Conservation (phyloP, 1,139 yeast species). For the Blastobotrys aristatus region DNA sequence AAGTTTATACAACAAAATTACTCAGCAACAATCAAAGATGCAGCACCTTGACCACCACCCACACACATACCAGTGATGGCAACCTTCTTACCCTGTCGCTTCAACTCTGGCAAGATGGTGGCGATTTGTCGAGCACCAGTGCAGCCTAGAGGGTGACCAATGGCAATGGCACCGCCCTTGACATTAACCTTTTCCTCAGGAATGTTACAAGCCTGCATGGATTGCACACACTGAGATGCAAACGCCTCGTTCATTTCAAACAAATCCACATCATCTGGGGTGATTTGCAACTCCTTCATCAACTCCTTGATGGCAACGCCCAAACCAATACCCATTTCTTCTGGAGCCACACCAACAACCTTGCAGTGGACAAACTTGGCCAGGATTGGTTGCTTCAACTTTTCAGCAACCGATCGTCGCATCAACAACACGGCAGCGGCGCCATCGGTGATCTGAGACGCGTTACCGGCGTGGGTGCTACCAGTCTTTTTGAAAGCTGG, state of each 20-base stretch:
- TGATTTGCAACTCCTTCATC: slow-evolving; percentile 59
- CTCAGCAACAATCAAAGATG: slow-evolving; percentile 75
- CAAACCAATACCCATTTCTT: slow-evolving; percentile 96
- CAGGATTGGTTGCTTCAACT: slow-evolving; percentile 57
- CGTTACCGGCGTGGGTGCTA: slow-evolving; percentile 89
- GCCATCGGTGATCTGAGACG: slow-evolving; percentile 94
- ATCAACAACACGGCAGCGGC: slow-evolving; percentile 86
- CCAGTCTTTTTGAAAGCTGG: slow-evolving; percentile 90
- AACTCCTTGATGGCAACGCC: slow-evolving; percentile 87
- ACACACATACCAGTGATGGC: slow-evolving; percentile 96
- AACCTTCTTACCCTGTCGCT: slow-evolving; percentile 59
- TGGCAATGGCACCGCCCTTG: slow-evolving; percentile 92
- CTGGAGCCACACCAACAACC: slow-evolving; percentile 90
- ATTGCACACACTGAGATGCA: slow-evolving; percentile 87
- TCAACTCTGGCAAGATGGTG: slow-evolving; percentile 74
- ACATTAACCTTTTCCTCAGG: slow-evolving; percentile 75
- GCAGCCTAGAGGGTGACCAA: slow-evolving; percentile 94
- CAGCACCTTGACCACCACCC: slow-evolving; percentile 99
- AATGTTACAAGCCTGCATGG: slow-evolving; percentile 60
- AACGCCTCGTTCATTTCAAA: slow-evolving; percentile 94
- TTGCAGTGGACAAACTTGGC: slow-evolving; percentile 76
- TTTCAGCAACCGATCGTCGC: slow-evolving; percentile 82
- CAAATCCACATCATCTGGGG: slow-evolving; percentile 60
- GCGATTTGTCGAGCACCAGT: slow-evolving; percentile 92
- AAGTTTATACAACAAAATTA: no score